Base-by-base conservation (phyloP, 331 rosid genomes). In the Stylosanthes scabra region DNA sequence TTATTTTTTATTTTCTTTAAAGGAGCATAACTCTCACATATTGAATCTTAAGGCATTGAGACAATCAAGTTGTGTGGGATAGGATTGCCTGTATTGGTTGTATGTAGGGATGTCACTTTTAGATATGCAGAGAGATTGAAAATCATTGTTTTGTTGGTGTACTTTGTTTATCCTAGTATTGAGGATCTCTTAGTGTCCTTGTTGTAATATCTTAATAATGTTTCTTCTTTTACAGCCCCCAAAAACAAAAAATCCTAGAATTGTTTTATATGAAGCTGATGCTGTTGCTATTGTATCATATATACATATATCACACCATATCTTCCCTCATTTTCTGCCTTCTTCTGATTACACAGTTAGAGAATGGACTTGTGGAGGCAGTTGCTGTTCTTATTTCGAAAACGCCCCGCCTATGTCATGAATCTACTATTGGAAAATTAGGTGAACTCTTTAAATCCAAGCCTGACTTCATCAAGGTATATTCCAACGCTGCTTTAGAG, bases 281-380 rank as follows among this genome's bases (percentile, higher is more conserved):
- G 62, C 41, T 75, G 59, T 60, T 70, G 63, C 55, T 66, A 27
- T 66, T 71, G 66, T 63, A 27, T 9, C 65, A 46, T 15, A 61
- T 68, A 12, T 74, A 54, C 37, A 14, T 68, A 20, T 20, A 20
- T 20, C 25, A 20, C 25, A 20, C 25, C 25, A 20, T 51, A 15
- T 37, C 49, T 69, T 80, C 54, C 76, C 72, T 86, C 68, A 71
- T 69, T 76, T 76, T 71, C 44, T 49, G 54, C 61, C 28, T 25
- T 37, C 75, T 28, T 78, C 40, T 70, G 77, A 66, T 71, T 74
- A 46, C 67, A 67, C 84, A 94, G 99, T 75, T 82, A 57, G 99
- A 94, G 82, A 94, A 94, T 80, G 99, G 99, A 68, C 86, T 88
- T 61, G 97, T 94, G 57, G 99, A 94, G 88, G 84, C 97, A 64